Evolutionary conservation across 352 stramenopile genomes (phyloP).

Genomic region (Phytophthora tubulina): DNA sequence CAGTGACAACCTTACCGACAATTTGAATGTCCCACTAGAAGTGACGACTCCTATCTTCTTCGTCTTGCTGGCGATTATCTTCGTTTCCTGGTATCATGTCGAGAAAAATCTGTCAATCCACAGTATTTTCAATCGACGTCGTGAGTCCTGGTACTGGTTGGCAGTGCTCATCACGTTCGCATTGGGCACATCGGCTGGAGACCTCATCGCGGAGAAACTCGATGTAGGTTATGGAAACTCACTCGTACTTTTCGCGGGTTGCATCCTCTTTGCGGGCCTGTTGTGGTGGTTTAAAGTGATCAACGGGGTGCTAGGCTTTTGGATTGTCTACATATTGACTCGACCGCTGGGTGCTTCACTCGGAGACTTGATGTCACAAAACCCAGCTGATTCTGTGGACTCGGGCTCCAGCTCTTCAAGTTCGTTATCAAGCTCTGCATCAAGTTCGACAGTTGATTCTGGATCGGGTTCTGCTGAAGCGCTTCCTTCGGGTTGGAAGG

Average conservation of each 20-base stretch:
- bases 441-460: no score
- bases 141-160: conserved; percentile 39
- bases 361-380: conserved; percentile 40
- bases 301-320: conserved; percentile 36
- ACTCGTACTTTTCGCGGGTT: conserved; percentile 34
- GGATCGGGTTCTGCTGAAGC: neutral
- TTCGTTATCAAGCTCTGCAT: no score
- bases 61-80: conserved; percentile 23
- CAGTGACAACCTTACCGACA: conserved; percentile 40
- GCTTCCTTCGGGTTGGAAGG: conserved; percentile 34
- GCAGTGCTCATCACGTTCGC: conserved; percentile 38
- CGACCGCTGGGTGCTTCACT: conserved; percentile 38
- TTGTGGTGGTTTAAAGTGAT: conserved; percentile 35
- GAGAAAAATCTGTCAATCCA: conserved; percentile 33
- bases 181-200: conserved; percentile 30
- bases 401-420: neutral
- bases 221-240: conserved; percentile 41
- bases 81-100: conserved; percentile 24
- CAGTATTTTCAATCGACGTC: conserved; percentile 27
- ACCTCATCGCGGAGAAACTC: conserved; percentile 39
- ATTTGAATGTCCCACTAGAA: conserved; percentile 27
- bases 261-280: conserved; percentile 25
- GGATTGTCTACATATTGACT: conserved; percentile 38
- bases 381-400: conserved; percentile 28
- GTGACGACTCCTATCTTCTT: conserved; percentile 34